Evolutionary conservation across 2,329 filamentous ascomycete genomes (phyloP).

Genomic region (Aspergillus awamori): DNA sequence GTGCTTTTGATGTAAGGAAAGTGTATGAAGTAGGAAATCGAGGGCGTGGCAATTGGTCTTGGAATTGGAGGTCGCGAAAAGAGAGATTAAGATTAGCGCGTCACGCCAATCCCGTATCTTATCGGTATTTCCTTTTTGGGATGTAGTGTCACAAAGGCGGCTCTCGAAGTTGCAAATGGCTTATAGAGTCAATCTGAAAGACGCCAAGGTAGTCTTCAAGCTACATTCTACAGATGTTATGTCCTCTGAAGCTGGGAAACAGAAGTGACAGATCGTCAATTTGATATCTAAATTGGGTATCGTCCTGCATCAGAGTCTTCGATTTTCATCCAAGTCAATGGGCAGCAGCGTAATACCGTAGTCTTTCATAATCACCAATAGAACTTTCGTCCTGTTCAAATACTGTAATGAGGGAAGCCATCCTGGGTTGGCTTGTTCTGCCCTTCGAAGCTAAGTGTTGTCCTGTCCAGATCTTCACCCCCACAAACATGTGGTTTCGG

Average conservation of each 20-base stretch:
- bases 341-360: not conserved
- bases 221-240: not conserved
- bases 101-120: slow-evolving; percentile 4
- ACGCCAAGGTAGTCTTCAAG: no score
- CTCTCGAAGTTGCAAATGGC: no score
- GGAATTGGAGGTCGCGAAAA: not conserved
- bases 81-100: slow-evolving; percentile 7
- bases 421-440: not conserved
- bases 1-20: no score
- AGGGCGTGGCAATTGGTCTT: not conserved
- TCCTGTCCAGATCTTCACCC: not conserved
- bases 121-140: not conserved
- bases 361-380: not conserved
- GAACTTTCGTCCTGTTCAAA: no score
- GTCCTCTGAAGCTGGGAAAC: not conserved
- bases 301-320: not conserved
- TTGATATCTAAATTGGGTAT: not conserved
- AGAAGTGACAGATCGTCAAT: no score
- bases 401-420: not conserved
- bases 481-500: not conserved
- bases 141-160: not conserved
- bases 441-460: not conserved
- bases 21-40: not conserved
- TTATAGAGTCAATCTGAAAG: no score
- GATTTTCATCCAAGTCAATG: not conserved